A percentile compares a stretch with the other conserved stretches of the same genome.
These are phyloP conservation scores for Ogataea naganishii DNA, from an alignment of 805 yeast species.

Conservation along the genomic window DNA sequence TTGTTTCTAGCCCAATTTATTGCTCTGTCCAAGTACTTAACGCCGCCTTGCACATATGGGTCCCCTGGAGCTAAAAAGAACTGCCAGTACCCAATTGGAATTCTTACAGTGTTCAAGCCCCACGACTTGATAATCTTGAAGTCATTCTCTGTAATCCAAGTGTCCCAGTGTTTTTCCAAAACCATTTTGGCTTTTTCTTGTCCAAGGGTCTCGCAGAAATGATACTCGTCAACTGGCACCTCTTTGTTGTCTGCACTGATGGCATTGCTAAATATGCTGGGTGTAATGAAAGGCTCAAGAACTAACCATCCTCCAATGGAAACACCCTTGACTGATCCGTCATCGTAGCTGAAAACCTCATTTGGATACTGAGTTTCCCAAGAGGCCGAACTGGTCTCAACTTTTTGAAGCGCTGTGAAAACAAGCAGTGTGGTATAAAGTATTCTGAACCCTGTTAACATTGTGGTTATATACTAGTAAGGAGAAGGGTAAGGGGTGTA, in stretches of 20 bases:
- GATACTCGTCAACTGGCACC: constrained; percentile 80
- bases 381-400: no score
- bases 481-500: no score
- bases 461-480: no score
- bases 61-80: constrained; percentile 52
- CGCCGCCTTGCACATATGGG: constrained; percentile 85
- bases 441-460: no score
- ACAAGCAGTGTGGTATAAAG: no score
- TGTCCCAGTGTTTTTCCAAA: constrained; percentile 65
- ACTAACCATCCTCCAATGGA: constrained; percentile 90
- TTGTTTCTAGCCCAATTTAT: constrained; percentile 61
- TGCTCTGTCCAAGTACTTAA: constrained; percentile 63
- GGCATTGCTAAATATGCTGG: constrained; percentile 55
- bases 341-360: no score
- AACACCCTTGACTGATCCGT: constrained; percentile 44
- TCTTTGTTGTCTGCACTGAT: constrained; percentile 30
- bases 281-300: constrained; percentile 80
- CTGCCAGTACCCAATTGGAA: constrained; percentile 96
- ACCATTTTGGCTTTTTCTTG: constrained; percentile 40
- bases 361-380: no score
- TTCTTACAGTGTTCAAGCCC: constrained; percentile 80
- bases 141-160: constrained; percentile 71
- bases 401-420: no score
- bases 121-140: constrained; percentile 45
- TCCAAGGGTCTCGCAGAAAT: constrained; percentile 54